A percentile compares a stretch with the other conserved stretches of the same genome.
Conservation (phyloP, 2,329 filamentous ascomycete genomes). For the Aspergillus costaricaensis region DNA sequence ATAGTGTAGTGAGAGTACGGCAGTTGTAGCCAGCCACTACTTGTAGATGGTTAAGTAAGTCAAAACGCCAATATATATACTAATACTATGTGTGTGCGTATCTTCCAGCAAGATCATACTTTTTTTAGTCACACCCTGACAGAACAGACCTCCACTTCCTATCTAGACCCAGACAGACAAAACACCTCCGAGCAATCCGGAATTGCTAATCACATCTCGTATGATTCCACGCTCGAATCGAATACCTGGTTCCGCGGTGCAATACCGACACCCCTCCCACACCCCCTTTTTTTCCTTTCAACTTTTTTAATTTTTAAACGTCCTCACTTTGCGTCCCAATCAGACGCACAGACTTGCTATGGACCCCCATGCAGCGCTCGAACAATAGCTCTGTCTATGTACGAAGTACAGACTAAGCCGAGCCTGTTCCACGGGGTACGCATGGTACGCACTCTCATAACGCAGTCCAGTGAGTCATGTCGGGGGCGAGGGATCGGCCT, state of each 20-base stretch:
- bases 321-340: conserved; percentile 2
- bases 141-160: neutral
- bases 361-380: conserved; percentile 5
- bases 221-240: neutral
- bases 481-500: conserved; percentile 9
- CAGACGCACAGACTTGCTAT: conserved; percentile 12
- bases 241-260: neutral
- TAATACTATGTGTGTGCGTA: neutral
- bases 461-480: conserved; percentile 1
- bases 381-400: conserved; percentile 6
- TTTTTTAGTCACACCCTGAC: neutral
- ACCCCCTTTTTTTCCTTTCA: neutral
- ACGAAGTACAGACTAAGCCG: conserved; percentile 6
- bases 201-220: neutral
- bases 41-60: too few relatives aligned
- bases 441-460: neutral
- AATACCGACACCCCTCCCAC: neutral
- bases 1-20: neutral
- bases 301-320: too few relatives aligned
- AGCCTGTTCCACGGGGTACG: conserved; percentile 7
- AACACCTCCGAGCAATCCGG: neutral
- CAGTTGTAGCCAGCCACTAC: neutral
- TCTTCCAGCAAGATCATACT: neutral
- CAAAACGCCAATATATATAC: neutral
- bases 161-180: neutral